Evolutionary conservation across 495 filamentous ascomycete genomes (phyloP), one percentile per base, ranked within the genome.

Genomic region (Tuber microsphaerosporum): DNA sequence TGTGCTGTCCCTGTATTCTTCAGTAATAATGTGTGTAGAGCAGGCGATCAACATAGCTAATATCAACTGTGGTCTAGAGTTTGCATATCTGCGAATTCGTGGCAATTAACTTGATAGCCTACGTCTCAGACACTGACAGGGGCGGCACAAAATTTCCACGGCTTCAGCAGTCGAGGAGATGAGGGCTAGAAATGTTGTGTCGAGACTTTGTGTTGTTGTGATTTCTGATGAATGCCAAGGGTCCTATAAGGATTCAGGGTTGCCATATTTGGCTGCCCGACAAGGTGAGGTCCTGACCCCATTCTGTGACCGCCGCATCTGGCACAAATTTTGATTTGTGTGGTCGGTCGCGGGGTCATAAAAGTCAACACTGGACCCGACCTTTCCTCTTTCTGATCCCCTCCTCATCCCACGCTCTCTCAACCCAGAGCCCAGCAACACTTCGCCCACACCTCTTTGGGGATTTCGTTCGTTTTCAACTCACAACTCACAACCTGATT

Each of bases 401-500:
- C 12, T 34, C 56, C 45, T 46, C 45, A 46, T 17, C 56, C 26
- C 31, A 34, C 26, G 34, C 56, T 34, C 26, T 34, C 56, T 7
- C 26, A 34, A 65, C 56, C 56, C 56, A 65, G 4, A 65, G 26
- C 56, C 56, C 26, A 34, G 10, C 45, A 17, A 43, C 17, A 1
- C 5, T 46, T 34, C 56, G 2, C 3, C 10, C 26, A 34, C 12
- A 12, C 56, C 22, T 48, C 46, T 22, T 17, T 48, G 6, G 19
- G 46, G 46, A 61, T 14, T 65, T 65, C 16, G 5, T 14, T 65
- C 26, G 22, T 4, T 31, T 14, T 1, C 51, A 61, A 31, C 73
- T 70, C n/a, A 65, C 31, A 72, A 72, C 39, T 72, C 45, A 44
- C 71, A 72, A 46, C 45, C 39, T 19, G 9, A 43, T 72, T 72